phyloP scores from a whole-genome alignment of 2,329 filamentous ascomycete species.

The Achaetomium macrosporum region DNA sequence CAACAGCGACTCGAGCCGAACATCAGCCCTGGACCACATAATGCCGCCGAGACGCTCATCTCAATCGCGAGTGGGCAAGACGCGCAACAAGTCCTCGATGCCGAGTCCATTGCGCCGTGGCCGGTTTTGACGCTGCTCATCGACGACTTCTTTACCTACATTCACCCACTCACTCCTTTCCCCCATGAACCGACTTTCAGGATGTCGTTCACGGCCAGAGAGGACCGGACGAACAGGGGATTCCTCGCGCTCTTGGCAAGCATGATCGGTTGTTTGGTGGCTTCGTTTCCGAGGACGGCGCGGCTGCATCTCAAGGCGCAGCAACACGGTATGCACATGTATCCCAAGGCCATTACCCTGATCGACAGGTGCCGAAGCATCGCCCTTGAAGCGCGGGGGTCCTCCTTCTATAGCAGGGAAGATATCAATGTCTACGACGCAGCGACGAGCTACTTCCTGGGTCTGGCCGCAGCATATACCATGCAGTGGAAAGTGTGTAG shows the following conservation, averaged over 20 bases:
- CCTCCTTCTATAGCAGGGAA: slow-evolving; percentile 43
- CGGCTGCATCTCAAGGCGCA: slow-evolving; percentile 63
- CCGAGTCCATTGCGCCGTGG: slow-evolving; percentile 66
- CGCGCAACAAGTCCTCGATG: slow-evolving; percentile 41
- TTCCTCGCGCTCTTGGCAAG: slow-evolving; percentile 68
- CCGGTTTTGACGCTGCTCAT: slow-evolving; percentile 63
- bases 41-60: slow-evolving; percentile 44
- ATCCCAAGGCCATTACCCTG: slow-evolving; percentile 62
- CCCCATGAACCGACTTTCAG: slow-evolving; percentile 75
- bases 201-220: slow-evolving; percentile 58
- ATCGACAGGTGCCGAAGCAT: slow-evolving; percentile 66
- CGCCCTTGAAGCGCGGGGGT: slow-evolving; percentile 60
- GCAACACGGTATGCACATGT: slow-evolving; percentile 53
- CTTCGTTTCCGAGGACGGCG: slow-evolving; percentile 69
- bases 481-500: slow-evolving; percentile 62
- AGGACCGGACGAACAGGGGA: slow-evolving; percentile 59
- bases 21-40: slow-evolving; percentile 34
- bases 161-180: slow-evolving; percentile 70
- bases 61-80: slow-evolving; percentile 35
- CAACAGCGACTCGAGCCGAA: slow-evolving; percentile 36
- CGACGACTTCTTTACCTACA: slow-evolving; percentile 79
- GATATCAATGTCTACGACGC: slow-evolving; percentile 49
- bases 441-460: slow-evolving; percentile 71
- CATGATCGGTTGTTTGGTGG: slow-evolving; percentile 68
- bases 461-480: slow-evolving; percentile 60